A percentile compares a stretch with the other conserved stretches of the same genome.
Conservation (phyloP, 805 yeast genomes). For the Yarrowia hollandica region DNA sequence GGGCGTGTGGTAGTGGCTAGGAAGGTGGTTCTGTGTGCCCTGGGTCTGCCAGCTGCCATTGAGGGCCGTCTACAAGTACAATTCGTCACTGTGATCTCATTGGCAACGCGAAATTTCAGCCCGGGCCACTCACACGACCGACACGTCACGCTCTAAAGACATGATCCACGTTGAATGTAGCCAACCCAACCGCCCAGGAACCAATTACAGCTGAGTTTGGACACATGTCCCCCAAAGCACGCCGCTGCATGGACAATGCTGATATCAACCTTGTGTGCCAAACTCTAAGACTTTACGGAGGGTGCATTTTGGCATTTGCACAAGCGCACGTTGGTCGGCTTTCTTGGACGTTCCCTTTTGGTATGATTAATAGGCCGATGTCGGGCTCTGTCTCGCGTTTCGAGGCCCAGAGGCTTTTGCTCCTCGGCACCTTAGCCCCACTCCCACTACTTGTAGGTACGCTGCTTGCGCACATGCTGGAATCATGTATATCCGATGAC, state of each 20-base stretch:
- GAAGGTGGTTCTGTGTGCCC: not conserved
- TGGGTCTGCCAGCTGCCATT: not conserved
- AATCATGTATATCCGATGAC: too few relatives aligned
- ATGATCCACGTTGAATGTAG: constrained; percentile 12
- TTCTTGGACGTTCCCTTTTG: not conserved
- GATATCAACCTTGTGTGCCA: constrained; percentile 11
- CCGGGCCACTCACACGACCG: constrained; percentile 23
- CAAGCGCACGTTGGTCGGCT: not conserved
- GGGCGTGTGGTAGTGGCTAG: not conserved
- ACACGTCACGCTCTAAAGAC: constrained; percentile 27
- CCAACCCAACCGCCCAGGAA: constrained; percentile 22
- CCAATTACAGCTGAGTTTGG: constrained; percentile 24
- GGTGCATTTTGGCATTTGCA: too few relatives aligned
- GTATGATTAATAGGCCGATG: too few relatives aligned
- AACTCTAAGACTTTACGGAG: not conserved
- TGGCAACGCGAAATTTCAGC: constrained; percentile 1
- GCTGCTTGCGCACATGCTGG: too few relatives aligned
- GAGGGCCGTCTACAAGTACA: not conserved
- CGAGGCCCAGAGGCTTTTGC: too few relatives aligned
- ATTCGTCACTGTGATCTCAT: too few relatives aligned
- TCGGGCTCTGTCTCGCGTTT: too few relatives aligned
- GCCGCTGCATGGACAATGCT: constrained; percentile 25
- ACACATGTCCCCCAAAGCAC: constrained; percentile 17
- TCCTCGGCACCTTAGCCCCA: too few relatives aligned
- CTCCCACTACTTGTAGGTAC: too few relatives aligned